Evolutionary conservation across 257 asterid genomes (phyloP).

Genomic region (Capsicum pubescens): DNA sequence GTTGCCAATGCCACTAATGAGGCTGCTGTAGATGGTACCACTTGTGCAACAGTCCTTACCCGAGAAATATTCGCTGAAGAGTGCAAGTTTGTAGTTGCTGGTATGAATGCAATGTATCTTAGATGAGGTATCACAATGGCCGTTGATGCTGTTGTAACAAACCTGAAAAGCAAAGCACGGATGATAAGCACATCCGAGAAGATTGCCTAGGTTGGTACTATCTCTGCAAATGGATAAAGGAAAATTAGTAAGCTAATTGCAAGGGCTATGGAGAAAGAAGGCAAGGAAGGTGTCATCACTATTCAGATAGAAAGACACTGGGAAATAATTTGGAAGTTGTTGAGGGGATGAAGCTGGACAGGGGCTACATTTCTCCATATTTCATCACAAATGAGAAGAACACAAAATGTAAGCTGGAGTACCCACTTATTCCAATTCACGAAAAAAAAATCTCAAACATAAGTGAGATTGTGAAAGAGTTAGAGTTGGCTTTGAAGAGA

Average conservation of each 20-base stretch:
- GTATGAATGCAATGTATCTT: constrained; percentile 68
- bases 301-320: constrained; percentile 61
- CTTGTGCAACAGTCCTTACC: constrained; percentile 62
- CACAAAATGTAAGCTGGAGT: constrained; percentile 64
- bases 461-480: constrained; percentile 46
- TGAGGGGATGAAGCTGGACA: constrained; percentile 68
- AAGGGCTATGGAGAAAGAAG: constrained; percentile 71
- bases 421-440: constrained; percentile 56
- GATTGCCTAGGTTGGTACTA: constrained; percentile 67
- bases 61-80: constrained; percentile 60
- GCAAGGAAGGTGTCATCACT: constrained; percentile 75
- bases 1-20: constrained; percentile 67
- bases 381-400: constrained; percentile 59
- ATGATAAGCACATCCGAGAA: constrained; percentile 67
- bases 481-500: constrained; percentile 59
- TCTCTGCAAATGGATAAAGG: constrained; percentile 64
- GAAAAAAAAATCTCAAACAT: constrained; percentile 61
- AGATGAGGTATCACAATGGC: constrained; percentile 70
- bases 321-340: constrained; percentile 63
- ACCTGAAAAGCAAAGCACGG: constrained; percentile 58
- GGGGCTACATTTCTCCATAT: constrained; percentile 67
- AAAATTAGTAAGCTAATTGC: constrained; percentile 70
- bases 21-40: constrained; percentile 71
- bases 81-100: constrained; percentile 73
- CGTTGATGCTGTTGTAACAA: constrained; percentile 54